Base-by-base conservation (phyloP, 495 filamentous ascomycete genomes). In the Aspergillus haitiensis region DNA sequence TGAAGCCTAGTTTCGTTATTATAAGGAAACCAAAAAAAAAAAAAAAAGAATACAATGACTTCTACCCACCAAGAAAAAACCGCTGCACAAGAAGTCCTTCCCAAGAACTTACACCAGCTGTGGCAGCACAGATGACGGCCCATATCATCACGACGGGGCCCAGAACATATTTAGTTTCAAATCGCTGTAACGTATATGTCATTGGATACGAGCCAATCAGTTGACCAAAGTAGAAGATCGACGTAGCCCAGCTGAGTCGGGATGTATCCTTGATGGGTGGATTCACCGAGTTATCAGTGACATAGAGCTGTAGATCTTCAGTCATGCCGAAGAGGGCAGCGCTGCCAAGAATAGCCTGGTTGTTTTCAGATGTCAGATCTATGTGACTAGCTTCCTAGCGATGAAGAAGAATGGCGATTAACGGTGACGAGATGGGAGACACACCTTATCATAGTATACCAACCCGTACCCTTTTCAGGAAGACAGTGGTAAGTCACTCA, bases 151-250 rank as follows among this genome's bases (percentile, higher is more conserved):
- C 87, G 2, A 88, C 70, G 11, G 71, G 78, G 7, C 86, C 85
- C 9, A 90, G 78, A 1, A 89, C 81, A 49, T 78, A 74, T n/a
- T 82, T 80, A 2, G 82, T 76, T 58, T 82, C 76, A 69, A 89
- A 89, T 50, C 80, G 81, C 69, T 92, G 88, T 27, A 89, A 70
- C 7, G 81, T 72, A 55, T 86, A 87, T 2, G 86, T 85, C 83
- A 90, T 84, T 9, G 87, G 88, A 64, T 89, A 91, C n/a, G 87
- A 72, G 1, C 88, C 88, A 2, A 81, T 84, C 12, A 92, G 78
- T 85, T 88, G 87, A 21, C 88, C 88, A 62, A 92, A 90, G 73
- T 91, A 91, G 74, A 92, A 91, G 66, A 90, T 76, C 1, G 86
- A 90, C 0, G 86, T 90, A n/a, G 88, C 88, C 88, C 87, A 91